Evolutionary conservation across 1,139 yeast species (phyloP).

Genomic region (Protomyces macrosporus): DNA sequence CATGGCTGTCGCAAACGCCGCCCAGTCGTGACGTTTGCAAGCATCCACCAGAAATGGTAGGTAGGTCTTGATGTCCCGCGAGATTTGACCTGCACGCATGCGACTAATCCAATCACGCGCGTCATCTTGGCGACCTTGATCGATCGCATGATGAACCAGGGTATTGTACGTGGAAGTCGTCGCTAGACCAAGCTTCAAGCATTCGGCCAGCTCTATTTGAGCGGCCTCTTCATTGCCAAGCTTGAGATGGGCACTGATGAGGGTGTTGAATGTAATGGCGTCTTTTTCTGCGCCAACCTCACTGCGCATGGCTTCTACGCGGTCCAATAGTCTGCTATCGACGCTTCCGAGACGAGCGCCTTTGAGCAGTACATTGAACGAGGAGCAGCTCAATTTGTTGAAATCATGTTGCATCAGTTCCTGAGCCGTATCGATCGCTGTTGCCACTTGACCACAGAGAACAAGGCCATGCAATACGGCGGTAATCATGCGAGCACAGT

Average conservation of each 20-base stretch:
- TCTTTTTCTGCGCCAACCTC: not conserved
- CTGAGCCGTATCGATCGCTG: not conserved
- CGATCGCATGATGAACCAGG: not conserved
- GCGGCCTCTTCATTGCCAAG: not conserved
- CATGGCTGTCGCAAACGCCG: not conserved
- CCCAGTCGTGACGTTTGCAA: not conserved
- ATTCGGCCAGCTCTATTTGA: not conserved
- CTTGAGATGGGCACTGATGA: not conserved
- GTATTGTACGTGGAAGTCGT: slow-evolving; percentile 3
- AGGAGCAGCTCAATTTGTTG: not conserved
- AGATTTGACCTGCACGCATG: not conserved
- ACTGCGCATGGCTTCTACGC: not conserved
- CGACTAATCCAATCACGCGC: not conserved
- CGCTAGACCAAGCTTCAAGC: not conserved
- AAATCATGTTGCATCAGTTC: not conserved
- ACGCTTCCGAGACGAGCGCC: not conserved
- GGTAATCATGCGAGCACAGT: not conserved
- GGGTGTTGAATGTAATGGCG: not conserved
- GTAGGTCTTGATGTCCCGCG: not conserved
- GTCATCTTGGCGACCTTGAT: not conserved
- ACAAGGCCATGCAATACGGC: not conserved
- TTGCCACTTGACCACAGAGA: not conserved
- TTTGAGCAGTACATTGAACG: not conserved
- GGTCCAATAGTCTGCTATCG: not conserved
- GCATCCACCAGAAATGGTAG: slow-evolving; percentile 9